A percentile compares a stretch with the other conserved stretches of the same genome.
These are phyloP conservation scores for Talaromyces proteolyticus DNA, from an alignment of 495 filamentous ascomycete genomes.

Conservation along the genomic window DNA sequence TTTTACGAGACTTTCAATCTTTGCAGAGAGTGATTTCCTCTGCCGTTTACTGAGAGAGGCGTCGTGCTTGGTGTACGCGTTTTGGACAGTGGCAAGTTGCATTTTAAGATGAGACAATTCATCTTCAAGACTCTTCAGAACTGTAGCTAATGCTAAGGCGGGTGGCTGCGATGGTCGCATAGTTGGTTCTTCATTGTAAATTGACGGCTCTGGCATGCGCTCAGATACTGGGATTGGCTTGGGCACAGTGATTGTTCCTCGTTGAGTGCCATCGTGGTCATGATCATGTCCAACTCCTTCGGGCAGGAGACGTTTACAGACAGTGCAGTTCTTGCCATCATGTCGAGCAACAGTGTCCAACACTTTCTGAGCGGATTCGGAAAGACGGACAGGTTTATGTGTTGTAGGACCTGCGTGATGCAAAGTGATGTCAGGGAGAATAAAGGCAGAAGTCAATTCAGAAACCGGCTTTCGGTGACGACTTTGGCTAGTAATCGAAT, in stretches of 20 bases:
- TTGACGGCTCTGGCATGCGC: conserved; percentile 44
- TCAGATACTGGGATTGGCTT: conserved; percentile 69
- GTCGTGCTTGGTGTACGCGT: conserved; percentile 61
- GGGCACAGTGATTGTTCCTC: conserved; percentile 54
- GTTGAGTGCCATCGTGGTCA: conserved; percentile 18
- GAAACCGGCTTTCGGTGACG: conserved; percentile 34
- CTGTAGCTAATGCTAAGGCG: conserved; percentile 67
- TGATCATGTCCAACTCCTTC: conserved; percentile 28
- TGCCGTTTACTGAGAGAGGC: conserved; percentile 61
- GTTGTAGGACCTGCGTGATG: conserved; percentile 26
- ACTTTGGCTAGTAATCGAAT: conserved; percentile 24
- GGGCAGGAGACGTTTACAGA: conserved; percentile 59
- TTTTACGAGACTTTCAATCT: conserved; percentile 58
- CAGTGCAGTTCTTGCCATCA: conserved; percentile 63
- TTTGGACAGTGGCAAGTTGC: conserved; percentile 51
- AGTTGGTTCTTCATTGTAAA: conserved; percentile 64
- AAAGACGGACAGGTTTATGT: conserved; percentile 27
- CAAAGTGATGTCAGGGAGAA: conserved; percentile 64
- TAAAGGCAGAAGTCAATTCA: conserved; percentile 80
- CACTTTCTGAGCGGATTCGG: conserved; percentile 49
- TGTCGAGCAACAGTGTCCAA: conserved; percentile 56
- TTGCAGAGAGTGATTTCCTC: conserved; percentile 56
- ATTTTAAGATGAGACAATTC: conserved; percentile 78
- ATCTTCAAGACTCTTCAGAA: conserved; percentile 75
- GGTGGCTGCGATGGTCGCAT: conserved; percentile 72